phyloP scores from a whole-genome alignment of 768 basidiomycete species.

The Tylopilus plumbeoviolaceoides region DNA sequence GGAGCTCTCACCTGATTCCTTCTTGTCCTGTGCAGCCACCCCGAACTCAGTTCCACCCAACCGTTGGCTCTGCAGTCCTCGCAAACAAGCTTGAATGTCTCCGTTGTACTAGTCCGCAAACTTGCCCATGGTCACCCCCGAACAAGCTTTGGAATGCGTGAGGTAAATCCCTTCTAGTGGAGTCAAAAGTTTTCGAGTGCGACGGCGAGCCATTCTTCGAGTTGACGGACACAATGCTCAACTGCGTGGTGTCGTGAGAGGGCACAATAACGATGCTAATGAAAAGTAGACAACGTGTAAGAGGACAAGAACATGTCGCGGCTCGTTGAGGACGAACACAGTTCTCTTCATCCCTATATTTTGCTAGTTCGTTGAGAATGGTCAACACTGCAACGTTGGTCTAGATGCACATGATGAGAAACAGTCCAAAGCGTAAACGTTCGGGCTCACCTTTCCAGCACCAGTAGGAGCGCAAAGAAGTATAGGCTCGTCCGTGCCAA shows the following conservation, averaged over 20 bases:
- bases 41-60: slow-evolving; percentile 48
- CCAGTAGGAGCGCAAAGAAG: slow-evolving; percentile 97
- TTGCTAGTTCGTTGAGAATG: slow-evolving; percentile 85
- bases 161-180: slow-evolving; percentile 71
- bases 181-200: slow-evolving; percentile 69
- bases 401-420: slow-evolving; percentile 38
- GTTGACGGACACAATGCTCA: slow-evolving; percentile 67
- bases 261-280: not conserved
- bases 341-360: slow-evolving; percentile 76
- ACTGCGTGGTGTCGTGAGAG: slow-evolving; percentile 38
- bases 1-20: slow-evolving; percentile 49
- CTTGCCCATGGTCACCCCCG: slow-evolving; percentile 70
- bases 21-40: slow-evolving; percentile 68
- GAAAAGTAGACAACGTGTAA: not conserved
- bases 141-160: slow-evolving; percentile 71
- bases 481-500: slow-evolving; percentile 92
- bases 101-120: slow-evolving; percentile 78
- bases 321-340: not conserved
- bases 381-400: slow-evolving; percentile 98
- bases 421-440: not conserved
- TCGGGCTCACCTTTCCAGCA: slow-evolving; percentile 84
- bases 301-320: no score
- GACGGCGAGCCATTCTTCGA: slow-evolving; percentile 71
- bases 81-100: slow-evolving; percentile 65
- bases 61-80: slow-evolving; percentile 63